Percentiles rank a stretch among this genome's conserved stretches.
Conservation (phyloP, 805 yeast species). For the Candida cerambycidarum region DNA sequence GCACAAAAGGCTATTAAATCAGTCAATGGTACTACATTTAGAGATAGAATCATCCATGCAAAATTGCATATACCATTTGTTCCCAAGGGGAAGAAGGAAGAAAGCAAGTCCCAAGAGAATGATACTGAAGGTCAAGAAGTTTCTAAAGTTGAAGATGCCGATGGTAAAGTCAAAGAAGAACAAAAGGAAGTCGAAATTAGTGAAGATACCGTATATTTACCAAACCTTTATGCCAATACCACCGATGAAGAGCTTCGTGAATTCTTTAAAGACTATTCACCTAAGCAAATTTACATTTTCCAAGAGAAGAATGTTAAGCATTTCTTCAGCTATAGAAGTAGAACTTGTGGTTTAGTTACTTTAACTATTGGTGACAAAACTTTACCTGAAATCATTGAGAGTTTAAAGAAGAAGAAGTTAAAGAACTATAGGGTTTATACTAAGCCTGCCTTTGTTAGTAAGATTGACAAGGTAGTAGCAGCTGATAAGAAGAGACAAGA, state of each 20-base stretch:
- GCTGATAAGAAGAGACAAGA: slow-evolving; percentile 10
- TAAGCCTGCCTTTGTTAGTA: slow-evolving; percentile 41
- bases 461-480: slow-evolving; percentile 47
- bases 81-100: slow-evolving; percentile 19
- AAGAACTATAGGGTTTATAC: slow-evolving; percentile 32
- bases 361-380: slow-evolving; percentile 43
- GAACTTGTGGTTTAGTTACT: slow-evolving; percentile 34
- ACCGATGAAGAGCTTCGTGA: slow-evolving; percentile 47
- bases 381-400: slow-evolving; percentile 44
- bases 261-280: slow-evolving; percentile 44
- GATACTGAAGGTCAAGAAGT: background rate
- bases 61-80: slow-evolving; percentile 45
- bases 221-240: slow-evolving; percentile 36
- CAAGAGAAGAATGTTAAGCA: slow-evolving; percentile 29
- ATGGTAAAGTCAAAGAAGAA: background rate
- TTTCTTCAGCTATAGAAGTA: slow-evolving; percentile 25
- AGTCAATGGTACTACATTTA: slow-evolving; percentile 26
- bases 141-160: background rate
- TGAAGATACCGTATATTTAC: slow-evolving; percentile 46
- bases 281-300: slow-evolving; percentile 49
- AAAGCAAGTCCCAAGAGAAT: background rate
- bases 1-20: slow-evolving; percentile 27
- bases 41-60: slow-evolving; percentile 39
- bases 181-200: slow-evolving; percentile 22
- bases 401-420: slow-evolving; percentile 32